phyloP scores from a whole-genome alignment of 1,284 basidiomycete species.

The Cryptococcus maquisensis region DNA sequence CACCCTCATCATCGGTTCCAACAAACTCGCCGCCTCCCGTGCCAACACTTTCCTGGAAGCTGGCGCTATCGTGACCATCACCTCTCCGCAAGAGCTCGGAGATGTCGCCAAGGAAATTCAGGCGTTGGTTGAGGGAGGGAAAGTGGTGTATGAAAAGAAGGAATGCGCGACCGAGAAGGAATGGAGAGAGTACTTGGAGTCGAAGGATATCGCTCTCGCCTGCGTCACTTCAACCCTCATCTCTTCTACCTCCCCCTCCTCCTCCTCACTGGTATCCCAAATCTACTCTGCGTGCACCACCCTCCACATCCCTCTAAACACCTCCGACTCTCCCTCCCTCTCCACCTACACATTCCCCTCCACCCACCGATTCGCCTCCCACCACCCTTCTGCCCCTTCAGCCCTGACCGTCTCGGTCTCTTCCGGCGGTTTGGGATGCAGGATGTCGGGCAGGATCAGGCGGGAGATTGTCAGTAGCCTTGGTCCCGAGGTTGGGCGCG shows the following conservation, averaged over 20 bases:
- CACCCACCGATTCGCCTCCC: slow-evolving; percentile 68
- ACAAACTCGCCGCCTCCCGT: slow-evolving; percentile 70
- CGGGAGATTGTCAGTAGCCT: slow-evolving; percentile 76
- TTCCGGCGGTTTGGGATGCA: slow-evolving; percentile 87
- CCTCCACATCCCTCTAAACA: slow-evolving; percentile 72
- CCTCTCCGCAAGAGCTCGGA: slow-evolving; percentile 49
- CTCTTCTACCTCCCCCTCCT: slow-evolving; percentile 53
- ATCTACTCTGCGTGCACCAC: slow-evolving; percentile 57
- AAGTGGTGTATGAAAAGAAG: slow-evolving; percentile 53
- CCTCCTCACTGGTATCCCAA: slow-evolving; percentile 55
- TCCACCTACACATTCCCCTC: slow-evolving; percentile 90
- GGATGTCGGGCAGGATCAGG: slow-evolving; percentile 73
- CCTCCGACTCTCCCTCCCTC: slow-evolving; percentile 76
- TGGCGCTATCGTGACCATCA: slow-evolving; percentile 65
- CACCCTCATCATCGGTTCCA: slow-evolving; percentile 70
- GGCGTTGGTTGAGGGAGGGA: slow-evolving; percentile 58
- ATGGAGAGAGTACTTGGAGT: slow-evolving; percentile 24
- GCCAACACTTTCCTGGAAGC: slow-evolving; percentile 79
- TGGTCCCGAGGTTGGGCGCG: slow-evolving; percentile 68
- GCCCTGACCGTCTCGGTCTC: slow-evolving; percentile 81
- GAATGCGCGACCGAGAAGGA: slow-evolving; percentile 12
- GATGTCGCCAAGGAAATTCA: slow-evolving; percentile 65
- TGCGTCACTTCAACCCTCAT: slow-evolving; percentile 46
- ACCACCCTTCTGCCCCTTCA: slow-evolving; percentile 46
- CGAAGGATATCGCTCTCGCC: background rate